Base-by-base conservation (phyloP, 2,329 filamentous ascomycete species). In the Paracoccidioides brasiliensis region DNA sequence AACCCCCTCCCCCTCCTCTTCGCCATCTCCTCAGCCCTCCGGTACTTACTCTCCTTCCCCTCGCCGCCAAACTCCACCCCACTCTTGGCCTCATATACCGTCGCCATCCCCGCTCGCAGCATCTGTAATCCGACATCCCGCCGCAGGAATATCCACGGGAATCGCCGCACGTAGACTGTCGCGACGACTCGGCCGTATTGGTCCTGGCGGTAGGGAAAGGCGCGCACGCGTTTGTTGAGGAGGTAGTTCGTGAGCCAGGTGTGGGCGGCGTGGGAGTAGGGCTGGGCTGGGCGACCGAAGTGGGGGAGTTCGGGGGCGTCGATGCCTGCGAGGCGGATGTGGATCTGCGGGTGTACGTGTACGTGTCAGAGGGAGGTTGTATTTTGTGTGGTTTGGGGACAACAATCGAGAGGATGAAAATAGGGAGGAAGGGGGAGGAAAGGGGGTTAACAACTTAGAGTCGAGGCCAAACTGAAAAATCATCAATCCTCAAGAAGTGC, bases 281-380 rank as follows among this genome's bases (percentile, higher is more conserved):
- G 91, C 71, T 98, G 93, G 8, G 84, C 87, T 32, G 88, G 85
- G 52, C 83, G 81, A 54, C 94, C 94, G 71, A 96, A 98, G 70
- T 98, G 93, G 7, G 90, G 85, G 55, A 87, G 77, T 72, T 98
- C 93, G 1, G 93, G 93, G 9, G 94, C 93, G 70, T 98, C 93
- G 55, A 98, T 76, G 52, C 93, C 93, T 14, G 93, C 93, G 56
- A 98, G 78, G 33, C 93, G 87, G 56, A 98, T 80, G 53, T 90
- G 83, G 62, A 98, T 88, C 86, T 73, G 48, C 12, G 5, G 12
- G 41, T 14, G 33, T 5, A 33, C 0, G 0, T 5, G 40, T 10
- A 4, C 4, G 35, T 8, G 15, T 30, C 22, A 15, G 48, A 37
- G 32, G 38, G 33, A 38, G 5, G 2, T 32, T 15, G 35, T 7